These are phyloP conservation scores for Neolentinus lepideus DNA, from an alignment of 1,284 basidiomycete species.

Conservation along the genomic window DNA sequence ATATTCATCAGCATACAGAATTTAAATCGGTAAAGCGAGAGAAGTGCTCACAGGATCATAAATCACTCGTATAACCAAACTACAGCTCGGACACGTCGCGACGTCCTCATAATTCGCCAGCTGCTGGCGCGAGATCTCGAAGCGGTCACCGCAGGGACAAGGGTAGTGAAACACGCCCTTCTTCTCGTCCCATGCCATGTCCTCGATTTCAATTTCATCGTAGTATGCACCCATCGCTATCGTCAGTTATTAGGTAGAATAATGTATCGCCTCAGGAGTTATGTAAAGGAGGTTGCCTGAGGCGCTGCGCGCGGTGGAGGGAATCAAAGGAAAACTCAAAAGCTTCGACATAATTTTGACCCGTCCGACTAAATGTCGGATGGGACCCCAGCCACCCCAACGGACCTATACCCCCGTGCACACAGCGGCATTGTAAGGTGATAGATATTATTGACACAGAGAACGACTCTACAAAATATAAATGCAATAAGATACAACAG, in stretches of 20 bases:
- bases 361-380: not conserved
- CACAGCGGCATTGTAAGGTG: not conserved
- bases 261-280: not conserved
- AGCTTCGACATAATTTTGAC: not conserved
- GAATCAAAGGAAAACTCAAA: not conserved
- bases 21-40: not conserved
- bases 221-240: conserved; percentile 73
- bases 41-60: conserved; percentile 82
- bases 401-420: not conserved
- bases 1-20: not conserved
- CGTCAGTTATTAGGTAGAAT: not conserved
- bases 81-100: conserved; percentile 97
- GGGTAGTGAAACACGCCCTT: conserved; percentile 92
- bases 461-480: not conserved
- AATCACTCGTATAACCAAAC: conserved; percentile 87
- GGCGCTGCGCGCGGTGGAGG: conserved; percentile 7
- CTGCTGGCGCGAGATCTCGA: conserved; percentile 90
- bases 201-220: conserved; percentile 94
- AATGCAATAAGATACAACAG: not conserved
- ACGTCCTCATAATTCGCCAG: conserved; percentile 90
- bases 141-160: conserved; percentile 96
- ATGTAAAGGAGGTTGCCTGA: too few species aligned
- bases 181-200: conserved; percentile 86
- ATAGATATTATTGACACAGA: not conserved
- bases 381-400: not conserved